Percentiles rank a stretch among this genome's conserved stretches.
phyloP scores from a whole-genome alignment of 805 yeast species.

The Candida corydali region DNA sequence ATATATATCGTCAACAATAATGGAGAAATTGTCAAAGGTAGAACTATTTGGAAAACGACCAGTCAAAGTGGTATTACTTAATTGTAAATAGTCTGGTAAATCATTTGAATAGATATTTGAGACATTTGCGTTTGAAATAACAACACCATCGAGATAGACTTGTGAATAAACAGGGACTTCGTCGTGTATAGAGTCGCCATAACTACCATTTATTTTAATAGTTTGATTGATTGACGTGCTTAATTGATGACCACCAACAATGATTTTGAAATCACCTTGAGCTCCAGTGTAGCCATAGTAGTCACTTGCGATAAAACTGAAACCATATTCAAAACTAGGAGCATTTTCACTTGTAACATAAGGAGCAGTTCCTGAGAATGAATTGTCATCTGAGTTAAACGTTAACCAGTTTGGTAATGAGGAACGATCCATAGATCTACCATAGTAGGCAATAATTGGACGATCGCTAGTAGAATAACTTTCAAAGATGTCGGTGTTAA shows the following conservation, averaged over 20 bases:
- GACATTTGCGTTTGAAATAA: constrained; percentile 48
- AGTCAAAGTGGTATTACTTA: constrained; percentile 39
- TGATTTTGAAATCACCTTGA: constrained; percentile 61
- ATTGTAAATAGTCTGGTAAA: constrained; percentile 59
- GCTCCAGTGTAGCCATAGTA: constrained; percentile 69
- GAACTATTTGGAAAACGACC: constrained; percentile 56
- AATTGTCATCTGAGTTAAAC: constrained; percentile 58
- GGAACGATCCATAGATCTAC: constrained; percentile 74
- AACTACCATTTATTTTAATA: constrained; percentile 63
- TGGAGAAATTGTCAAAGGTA: constrained; percentile 43
- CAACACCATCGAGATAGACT: constrained; percentile 60
- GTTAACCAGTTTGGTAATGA: constrained; percentile 89
- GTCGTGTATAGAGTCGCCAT: constrained; percentile 49
- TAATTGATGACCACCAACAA: constrained; percentile 86
- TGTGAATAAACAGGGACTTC: constrained; percentile 57
- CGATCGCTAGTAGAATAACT: constrained; percentile 40
- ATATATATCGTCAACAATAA: constrained; percentile 54
- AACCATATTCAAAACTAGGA: constrained; percentile 69
- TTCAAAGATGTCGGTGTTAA: constrained; percentile 54
- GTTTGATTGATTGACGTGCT: constrained; percentile 60
- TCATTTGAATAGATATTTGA: constrained; percentile 45
- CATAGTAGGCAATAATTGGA: constrained; percentile 65
- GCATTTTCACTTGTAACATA: constrained; percentile 81
- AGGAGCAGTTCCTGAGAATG: constrained; percentile 87
- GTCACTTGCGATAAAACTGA: constrained; percentile 77